Evolutionary conservation across 352 stramenopile genomes (phyloP).

Genomic region (Globisporangium yorkense): DNA sequence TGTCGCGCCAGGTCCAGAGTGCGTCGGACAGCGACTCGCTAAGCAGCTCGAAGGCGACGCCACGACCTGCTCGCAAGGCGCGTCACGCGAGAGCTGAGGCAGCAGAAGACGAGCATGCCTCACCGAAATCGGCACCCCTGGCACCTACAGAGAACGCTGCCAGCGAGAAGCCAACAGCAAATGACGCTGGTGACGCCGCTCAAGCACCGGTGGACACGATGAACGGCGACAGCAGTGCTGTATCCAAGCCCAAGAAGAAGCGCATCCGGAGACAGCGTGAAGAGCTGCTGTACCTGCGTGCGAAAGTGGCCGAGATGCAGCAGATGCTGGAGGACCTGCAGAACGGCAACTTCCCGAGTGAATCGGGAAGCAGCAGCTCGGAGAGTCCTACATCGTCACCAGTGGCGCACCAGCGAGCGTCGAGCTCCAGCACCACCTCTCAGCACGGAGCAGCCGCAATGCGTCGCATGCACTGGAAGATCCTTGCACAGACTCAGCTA

Average conservation of each 20-base stretch:
- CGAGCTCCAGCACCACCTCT: neutral
- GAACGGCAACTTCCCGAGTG: neutral
- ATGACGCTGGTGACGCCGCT: no score
- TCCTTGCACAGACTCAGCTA: conserved; percentile 21
- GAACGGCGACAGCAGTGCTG: neutral
- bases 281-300: conserved; percentile 8
- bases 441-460: neutral
- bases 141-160: no score
- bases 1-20: neutral
- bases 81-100: no score
- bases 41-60: no score
- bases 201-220: neutral
- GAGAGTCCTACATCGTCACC: neutral
- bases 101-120: no score
- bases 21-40: no score
- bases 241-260: conserved; percentile 10
- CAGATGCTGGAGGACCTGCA: conserved; percentile 3
- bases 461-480: conserved; percentile 17
- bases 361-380: neutral
- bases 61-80: no score
- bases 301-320: conserved; percentile 11
- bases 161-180: neutral
- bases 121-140: no score
- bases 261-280: conserved; percentile 8
- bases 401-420: neutral